Evolutionary conservation across 371 early-diverging fungal genomes (phyloP).

Genomic region (Conidiobolus incongruus): DNA sequence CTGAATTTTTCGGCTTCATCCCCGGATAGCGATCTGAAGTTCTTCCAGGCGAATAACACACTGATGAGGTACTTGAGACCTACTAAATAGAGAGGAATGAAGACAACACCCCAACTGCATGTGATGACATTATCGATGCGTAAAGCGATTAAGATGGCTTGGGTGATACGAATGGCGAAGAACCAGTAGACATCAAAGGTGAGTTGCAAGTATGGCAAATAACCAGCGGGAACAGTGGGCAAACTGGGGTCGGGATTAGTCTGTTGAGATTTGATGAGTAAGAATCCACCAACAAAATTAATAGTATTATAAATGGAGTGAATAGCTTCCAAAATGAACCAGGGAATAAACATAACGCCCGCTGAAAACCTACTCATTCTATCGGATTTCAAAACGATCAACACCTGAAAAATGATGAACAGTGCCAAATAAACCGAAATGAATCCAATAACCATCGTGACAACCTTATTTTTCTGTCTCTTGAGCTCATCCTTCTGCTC

Average conservation of each 20-base stretch:
- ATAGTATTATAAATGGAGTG: conserved; percentile 16
- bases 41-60: conserved; percentile 18
- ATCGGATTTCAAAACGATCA: conserved; percentile 24
- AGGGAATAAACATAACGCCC: conserved; percentile 40
- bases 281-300: no score
- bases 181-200: conserved; percentile 27
- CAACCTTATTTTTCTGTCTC: not conserved
- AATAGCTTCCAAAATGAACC: conserved; percentile 32
- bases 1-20: conserved; percentile 23
- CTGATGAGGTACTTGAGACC: conserved; percentile 27
- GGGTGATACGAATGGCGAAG: conserved; percentile 21
- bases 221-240: not conserved
- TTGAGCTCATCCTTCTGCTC: not conserved
- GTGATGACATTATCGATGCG: conserved; percentile 25
- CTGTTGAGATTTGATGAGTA: no score
- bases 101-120: conserved; percentile 51
- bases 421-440: conserved; percentile 10
- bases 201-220: conserved; percentile 1
- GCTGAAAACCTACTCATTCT: conserved; percentile 20
- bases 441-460: conserved; percentile 3
- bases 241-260: no score
- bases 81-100: conserved; percentile 51
- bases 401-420: conserved; percentile 20
- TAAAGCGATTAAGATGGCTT: conserved; percentile 29
- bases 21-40: conserved; percentile 19